Evolutionary conservation across 345 rosid genomes (phyloP).

Genomic region (Kernera saxatilis): DNA sequence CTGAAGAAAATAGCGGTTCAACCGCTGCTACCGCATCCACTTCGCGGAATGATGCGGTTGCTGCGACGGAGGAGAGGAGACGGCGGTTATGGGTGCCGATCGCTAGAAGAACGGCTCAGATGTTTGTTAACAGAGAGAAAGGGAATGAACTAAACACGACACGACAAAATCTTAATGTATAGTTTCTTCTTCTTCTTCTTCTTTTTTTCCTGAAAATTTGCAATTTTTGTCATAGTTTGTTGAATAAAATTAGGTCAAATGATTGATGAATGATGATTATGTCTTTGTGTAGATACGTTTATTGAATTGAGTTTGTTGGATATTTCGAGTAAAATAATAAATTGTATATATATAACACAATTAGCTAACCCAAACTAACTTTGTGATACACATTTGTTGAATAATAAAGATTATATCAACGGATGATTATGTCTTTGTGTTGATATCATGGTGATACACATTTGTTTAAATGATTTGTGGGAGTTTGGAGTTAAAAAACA

Average conservation of each 20-base stretch:
- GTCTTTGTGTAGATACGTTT: not conserved
- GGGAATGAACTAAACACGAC: slow-evolving; percentile 13
- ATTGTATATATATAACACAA: not conserved
- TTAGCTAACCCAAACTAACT: not conserved
- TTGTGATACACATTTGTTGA: not conserved
- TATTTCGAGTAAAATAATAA: not conserved
- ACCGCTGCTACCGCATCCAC: slow-evolving; percentile 23
- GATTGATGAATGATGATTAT: not conserved
- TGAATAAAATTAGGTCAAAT: not conserved
- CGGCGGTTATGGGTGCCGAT: slow-evolving; percentile 72
- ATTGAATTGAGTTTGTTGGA: not conserved
- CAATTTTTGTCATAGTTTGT: not conserved
- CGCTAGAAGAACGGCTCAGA: slow-evolving; percentile 57
- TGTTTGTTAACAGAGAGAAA: slow-evolving; percentile 68
- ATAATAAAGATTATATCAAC: not conserved
- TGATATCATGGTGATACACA: not conserved
- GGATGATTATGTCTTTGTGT: not conserved
- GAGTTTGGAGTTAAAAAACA: not conserved
- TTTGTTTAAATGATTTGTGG: not conserved
- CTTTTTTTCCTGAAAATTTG: not conserved
- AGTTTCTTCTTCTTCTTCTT: no score
- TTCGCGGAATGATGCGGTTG: not conserved
- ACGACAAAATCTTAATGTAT: slow-evolving; percentile 33
- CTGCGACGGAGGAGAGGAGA: slow-evolving; percentile 39
- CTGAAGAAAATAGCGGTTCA: not conserved